Percentiles rank a stretch among this genome's conserved stretches.
These are phyloP conservation scores for Aspergillus sp. DNA, from an alignment of 2,329 filamentous ascomycete species.

Conservation along the genomic window DNA sequence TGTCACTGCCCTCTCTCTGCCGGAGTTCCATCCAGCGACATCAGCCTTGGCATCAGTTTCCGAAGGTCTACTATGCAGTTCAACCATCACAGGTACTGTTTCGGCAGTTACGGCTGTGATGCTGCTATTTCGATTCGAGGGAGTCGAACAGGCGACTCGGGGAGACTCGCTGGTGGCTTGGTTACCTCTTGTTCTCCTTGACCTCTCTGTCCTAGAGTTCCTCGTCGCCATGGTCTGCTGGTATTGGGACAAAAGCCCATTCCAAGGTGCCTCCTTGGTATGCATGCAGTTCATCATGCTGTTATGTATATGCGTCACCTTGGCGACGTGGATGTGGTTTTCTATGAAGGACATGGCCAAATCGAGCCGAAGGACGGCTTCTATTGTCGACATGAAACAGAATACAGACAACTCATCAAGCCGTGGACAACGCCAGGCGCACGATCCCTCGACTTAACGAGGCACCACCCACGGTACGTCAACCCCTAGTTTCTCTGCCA, in stretches of 20 bases:
- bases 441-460: neutral
- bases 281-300: neutral
- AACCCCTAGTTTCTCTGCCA: slow-evolving; percentile 54
- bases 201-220: neutral
- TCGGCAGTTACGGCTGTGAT: neutral
- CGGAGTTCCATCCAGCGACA: neutral
- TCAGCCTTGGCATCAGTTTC: neutral
- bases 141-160: neutral
- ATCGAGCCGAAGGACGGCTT: neutral
- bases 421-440: neutral
- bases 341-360: neutral
- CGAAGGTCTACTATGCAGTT: neutral
- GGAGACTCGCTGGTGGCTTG: neutral
- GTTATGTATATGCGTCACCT: neutral
- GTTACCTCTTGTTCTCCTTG: neutral
- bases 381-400: neutral
- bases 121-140: neutral
- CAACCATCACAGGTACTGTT: neutral
- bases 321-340: neutral
- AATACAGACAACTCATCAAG: neutral
- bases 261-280: neutral
- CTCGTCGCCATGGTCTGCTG: neutral
- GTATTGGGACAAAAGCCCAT: neutral
- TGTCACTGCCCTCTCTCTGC: neutral
- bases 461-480: slow-evolving; percentile 31